Conservation (phyloP, 1,284 basidiomycete species). For the Papiliotrema terrestris region DNA sequence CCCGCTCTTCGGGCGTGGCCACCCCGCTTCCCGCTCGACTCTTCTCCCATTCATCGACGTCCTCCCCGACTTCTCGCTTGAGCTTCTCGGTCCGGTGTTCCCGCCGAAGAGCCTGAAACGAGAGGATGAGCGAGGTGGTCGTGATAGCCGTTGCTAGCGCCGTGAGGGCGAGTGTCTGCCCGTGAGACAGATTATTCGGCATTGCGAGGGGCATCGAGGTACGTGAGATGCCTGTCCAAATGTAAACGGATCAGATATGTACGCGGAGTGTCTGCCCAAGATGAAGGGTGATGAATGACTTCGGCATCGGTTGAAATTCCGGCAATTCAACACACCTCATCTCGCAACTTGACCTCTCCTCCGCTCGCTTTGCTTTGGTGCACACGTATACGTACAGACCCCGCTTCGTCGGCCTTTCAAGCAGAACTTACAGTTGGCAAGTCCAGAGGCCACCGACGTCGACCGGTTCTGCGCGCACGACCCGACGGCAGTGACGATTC, state of each 20-base stretch:
- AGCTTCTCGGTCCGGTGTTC: slow-evolving; percentile 42
- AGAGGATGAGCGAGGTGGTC: slow-evolving; percentile 42
- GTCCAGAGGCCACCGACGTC: no score
- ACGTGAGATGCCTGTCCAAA: background rate
- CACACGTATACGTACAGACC: no score
- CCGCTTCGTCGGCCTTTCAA: no score
- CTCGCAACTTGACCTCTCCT: no score
- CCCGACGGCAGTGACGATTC: background rate
- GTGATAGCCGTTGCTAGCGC: slow-evolving; percentile 38
- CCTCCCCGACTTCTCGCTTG: slow-evolving; percentile 45
- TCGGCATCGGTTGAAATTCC: background rate
- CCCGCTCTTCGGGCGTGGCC: slow-evolving; percentile 24
- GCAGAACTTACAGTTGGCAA: no score
- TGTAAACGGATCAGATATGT: background rate
- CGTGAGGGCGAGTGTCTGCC: slow-evolving; percentile 41
- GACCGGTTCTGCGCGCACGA: no score
- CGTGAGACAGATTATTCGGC: slow-evolving; percentile 13
- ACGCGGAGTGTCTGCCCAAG: background rate
- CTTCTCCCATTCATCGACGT: slow-evolving; percentile 45
- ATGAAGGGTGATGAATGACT: background rate
- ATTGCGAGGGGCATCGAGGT: slow-evolving; percentile 8
- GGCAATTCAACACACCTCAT: background rate
- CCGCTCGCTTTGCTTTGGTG: no score
- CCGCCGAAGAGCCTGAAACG: slow-evolving; percentile 45
- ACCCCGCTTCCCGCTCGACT: slow-evolving; percentile 21